These are phyloP conservation scores for Gossypium gossypioides DNA, from an alignment of 441 rosid species.

Conservation along the genomic window DNA sequence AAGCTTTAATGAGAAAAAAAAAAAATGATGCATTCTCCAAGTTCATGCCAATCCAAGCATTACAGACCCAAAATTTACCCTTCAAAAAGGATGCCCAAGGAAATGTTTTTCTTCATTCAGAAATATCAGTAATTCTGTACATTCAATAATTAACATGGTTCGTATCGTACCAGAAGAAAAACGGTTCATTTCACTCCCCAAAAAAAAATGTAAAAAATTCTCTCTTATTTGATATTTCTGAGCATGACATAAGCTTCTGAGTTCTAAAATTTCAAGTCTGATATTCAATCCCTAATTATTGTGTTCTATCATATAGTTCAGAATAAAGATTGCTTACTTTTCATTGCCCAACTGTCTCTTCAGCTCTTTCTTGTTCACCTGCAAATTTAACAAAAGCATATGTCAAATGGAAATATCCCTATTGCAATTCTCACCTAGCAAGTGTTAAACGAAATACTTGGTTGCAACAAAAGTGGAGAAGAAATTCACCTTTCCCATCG, in stretches of 20 bases:
- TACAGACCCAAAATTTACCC: background rate
- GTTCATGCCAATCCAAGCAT: background rate
- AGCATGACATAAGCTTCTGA: background rate
- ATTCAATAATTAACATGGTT: background rate
- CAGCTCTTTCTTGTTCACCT: conserved; percentile 92
- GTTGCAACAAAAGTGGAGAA: background rate
- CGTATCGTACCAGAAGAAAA: background rate
- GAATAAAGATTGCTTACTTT: conserved; percentile 13
- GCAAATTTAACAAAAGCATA: conserved; percentile 11
- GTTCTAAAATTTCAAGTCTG: background rate
- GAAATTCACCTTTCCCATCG: conserved; percentile 84
- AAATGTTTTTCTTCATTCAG: background rate
- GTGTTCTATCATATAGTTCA: background rate
- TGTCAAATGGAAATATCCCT: background rate
- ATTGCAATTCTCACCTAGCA: background rate
- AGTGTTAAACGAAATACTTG: background rate
- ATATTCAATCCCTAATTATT: background rate
- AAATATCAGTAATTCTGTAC: background rate
- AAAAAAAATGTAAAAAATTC: background rate
- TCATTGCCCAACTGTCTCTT: conserved; percentile 47
- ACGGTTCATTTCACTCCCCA: background rate
- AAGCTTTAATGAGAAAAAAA: too few species aligned
- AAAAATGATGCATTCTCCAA: background rate
- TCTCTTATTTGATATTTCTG: background rate
- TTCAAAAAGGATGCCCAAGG: background rate